These are phyloP conservation scores for Pyrenophora seminiperda DNA, from an alignment of 2,329 filamentous ascomycete genomes.

Conservation along the genomic window DNA sequence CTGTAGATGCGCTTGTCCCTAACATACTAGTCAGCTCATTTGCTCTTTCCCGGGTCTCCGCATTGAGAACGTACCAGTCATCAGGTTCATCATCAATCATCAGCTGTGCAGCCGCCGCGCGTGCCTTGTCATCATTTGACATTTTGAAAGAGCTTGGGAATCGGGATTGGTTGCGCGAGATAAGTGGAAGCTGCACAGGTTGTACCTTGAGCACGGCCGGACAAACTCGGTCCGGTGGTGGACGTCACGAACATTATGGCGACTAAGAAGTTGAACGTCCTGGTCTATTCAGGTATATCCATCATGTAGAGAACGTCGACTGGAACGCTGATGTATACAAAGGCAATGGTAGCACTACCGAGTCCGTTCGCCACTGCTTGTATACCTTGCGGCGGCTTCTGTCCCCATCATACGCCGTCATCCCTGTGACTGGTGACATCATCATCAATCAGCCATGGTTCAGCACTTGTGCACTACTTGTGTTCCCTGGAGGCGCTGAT, in stretches of 20 bases:
- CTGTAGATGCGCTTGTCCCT: conserved; percentile 99
- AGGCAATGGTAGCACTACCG: conserved; percentile 84
- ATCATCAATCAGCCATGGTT: conserved; percentile 92
- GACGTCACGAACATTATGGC: conserved; percentile 58
- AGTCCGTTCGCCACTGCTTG: conserved; percentile 88
- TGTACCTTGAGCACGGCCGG: conserved; percentile 34
- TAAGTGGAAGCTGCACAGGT: conserved; percentile 10
- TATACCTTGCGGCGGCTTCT: conserved; percentile 85
- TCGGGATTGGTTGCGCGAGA: conserved; percentile 5
- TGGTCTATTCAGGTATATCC: conserved; percentile 81
- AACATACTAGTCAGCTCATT: conserved; percentile 27
- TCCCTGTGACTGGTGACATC: conserved; percentile 76
- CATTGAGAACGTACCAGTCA: conserved; percentile 73
- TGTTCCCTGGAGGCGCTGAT: conserved; percentile 94
- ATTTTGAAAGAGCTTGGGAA: conserved; percentile 46
- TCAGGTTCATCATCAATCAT: conserved; percentile 86
- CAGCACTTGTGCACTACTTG: conserved; percentile 82
- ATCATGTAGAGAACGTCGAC: neutral
- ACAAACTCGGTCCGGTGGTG: conserved; percentile 33
- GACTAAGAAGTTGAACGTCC: conserved; percentile 78
- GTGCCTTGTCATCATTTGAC: conserved; percentile 62
- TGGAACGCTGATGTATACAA: neutral
- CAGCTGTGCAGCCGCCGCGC: conserved; percentile 40
- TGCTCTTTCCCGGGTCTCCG: conserved; percentile 9
- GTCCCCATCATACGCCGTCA: conserved; percentile 90